Evolutionary conservation across 768 basidiomycete genomes (phyloP), one percentile per base, ranked within the genome.

Genomic region (Boletus insuetus): DNA sequence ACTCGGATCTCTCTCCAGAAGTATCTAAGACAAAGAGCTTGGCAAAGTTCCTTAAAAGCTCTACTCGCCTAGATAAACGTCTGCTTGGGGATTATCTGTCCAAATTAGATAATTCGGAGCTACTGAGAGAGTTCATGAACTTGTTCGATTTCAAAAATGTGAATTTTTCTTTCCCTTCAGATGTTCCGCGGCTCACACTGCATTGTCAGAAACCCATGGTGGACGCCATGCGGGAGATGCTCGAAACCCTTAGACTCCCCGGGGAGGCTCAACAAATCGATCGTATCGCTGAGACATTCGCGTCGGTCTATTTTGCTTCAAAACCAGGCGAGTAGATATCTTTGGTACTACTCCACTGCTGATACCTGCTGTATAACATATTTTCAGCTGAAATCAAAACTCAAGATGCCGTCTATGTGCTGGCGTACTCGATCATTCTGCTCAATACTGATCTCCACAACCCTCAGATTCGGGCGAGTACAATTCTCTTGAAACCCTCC

Each of bases 381-480:
- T 40, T 38, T 46, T 26, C 56, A 94, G 94, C 83, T 55, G 95
- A 95, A 69, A 87, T 98, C 60, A 91, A 89, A 67, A 86, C 78
- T 53, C 85, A 93, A 73, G 97, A 98, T 68, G 91, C 96, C 6
- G 91, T 92, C 19, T 95, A 97, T 71, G 90, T 99, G 9, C 74
- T 99, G 24, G 84, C 96, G 1, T 99, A 87, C 70, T 98, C 97
- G 0, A 87, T 99, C 56, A 98, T 99, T 70, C 83, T 99, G 94
- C 82, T 99, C 47, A 99, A 99, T 73, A 99, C 97, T 9, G 97
- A 99, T 74, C 83, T 85, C 32, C 95, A 98, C 69, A 98, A 91
- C 67, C 94, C 95, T 13, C 94, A 97, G 78, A 82, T 95, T 57
- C 76, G 91, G 67, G 93, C 89, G 67, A 69, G 86, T 53, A 64